Percentiles rank a stretch among this genome's conserved stretches.
phyloP scores from a whole-genome alignment of 2,329 filamentous ascomycete species.

The Clathrospora elynae region DNA sequence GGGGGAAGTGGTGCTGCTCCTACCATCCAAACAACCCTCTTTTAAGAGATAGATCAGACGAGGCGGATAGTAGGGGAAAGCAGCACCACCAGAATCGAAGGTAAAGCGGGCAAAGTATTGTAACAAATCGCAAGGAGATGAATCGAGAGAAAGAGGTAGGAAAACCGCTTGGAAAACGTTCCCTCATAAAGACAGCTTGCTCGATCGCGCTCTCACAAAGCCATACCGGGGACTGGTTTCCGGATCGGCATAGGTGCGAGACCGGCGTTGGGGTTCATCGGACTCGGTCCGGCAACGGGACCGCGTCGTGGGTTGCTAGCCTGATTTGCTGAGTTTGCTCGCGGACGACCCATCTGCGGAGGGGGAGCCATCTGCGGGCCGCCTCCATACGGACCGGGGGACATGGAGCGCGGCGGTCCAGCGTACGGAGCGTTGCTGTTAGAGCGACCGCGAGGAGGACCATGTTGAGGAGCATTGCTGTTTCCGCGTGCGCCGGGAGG shows the following conservation, averaged over 20 bases:
- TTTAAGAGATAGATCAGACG: no score
- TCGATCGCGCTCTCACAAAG: constrained; percentile 38
- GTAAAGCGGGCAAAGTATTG: not conserved
- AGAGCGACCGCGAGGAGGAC: constrained; percentile 37
- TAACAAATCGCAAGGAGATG: constrained; percentile 5
- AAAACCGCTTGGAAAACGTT: constrained; percentile 25
- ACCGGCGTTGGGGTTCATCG: constrained; percentile 42
- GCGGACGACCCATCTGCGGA: constrained; percentile 40
- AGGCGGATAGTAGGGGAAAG: no score
- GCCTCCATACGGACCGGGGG: constrained; percentile 48
- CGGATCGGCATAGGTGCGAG: constrained; percentile 43
- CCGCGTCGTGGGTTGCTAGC: constrained; percentile 33
- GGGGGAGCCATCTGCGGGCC: constrained; percentile 41
- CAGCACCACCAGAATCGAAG: no score
- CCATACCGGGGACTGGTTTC: constrained; percentile 57
- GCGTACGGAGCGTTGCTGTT: constrained; percentile 49
- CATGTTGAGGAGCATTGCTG: constrained; percentile 45
- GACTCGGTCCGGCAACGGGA: constrained; percentile 44
- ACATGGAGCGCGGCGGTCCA: constrained; percentile 45
- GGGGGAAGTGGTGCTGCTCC: constrained; percentile 5
- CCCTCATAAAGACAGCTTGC: constrained; percentile 31
- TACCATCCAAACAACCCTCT: not conserved
- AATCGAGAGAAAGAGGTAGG: constrained; percentile 15
- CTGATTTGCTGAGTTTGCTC: constrained; percentile 47
- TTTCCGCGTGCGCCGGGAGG: constrained; percentile 40